These are phyloP conservation scores for Catharanthus roseus DNA, from an alignment of 257 asterid genomes.

Conservation along the genomic window DNA sequence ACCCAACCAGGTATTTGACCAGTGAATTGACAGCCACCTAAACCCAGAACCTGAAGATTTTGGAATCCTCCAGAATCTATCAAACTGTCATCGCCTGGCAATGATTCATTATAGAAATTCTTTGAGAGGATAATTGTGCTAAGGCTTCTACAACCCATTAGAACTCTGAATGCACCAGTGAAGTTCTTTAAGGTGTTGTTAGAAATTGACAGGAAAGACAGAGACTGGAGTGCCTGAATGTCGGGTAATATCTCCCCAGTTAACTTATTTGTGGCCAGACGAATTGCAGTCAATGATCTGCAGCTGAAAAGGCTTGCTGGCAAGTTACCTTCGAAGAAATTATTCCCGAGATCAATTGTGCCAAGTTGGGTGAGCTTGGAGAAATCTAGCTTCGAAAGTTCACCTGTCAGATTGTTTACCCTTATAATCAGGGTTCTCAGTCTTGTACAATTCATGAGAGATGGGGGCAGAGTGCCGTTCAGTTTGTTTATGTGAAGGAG, in stretches of 20 bases:
- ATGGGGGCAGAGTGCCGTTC: constrained; percentile 62
- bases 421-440: constrained; percentile 60
- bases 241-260: constrained; percentile 60
- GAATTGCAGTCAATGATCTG: constrained; percentile 69
- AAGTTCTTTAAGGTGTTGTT: constrained; percentile 70
- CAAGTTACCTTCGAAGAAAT: constrained; percentile 53
- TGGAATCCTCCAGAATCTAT: constrained; percentile 44
- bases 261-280: constrained; percentile 61
- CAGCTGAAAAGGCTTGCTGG: constrained; percentile 67
- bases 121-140: constrained; percentile 56
- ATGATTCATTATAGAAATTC: constrained; percentile 59
- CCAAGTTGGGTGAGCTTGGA: constrained; percentile 52
- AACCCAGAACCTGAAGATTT: constrained; percentile 56
- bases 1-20: constrained; percentile 76
- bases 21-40: constrained; percentile 69
- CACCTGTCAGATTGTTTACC: constrained; percentile 69
- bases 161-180: constrained; percentile 56
- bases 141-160: constrained; percentile 70
- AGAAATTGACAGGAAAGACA: constrained; percentile 80
- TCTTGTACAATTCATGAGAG: constrained; percentile 62
- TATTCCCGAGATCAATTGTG: constrained; percentile 75
- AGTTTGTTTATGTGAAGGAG: constrained; percentile 73
- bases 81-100: constrained; percentile 45
- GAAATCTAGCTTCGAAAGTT: constrained; percentile 66
- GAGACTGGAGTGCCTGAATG: constrained; percentile 49